Evolutionary conservation across 2,329 filamentous ascomycete species (phyloP).

Genomic region (Penicillium thymicola): DNA sequence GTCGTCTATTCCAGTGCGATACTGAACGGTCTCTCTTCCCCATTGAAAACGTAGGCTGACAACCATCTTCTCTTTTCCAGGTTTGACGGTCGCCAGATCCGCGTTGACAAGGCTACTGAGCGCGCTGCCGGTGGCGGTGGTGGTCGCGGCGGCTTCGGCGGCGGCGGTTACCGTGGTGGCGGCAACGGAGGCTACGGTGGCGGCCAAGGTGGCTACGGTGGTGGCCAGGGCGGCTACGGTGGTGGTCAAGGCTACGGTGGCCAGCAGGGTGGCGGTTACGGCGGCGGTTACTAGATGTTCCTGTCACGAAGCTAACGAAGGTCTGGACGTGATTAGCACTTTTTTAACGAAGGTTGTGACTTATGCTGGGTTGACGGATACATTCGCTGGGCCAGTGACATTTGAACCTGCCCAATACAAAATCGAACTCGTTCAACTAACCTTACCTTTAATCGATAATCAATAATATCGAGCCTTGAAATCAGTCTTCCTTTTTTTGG

Average conservation of each 20-base stretch:
- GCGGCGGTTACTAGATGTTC: slow-evolving; percentile 6
- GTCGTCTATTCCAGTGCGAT: not conserved
- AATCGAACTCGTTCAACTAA: slow-evolving; percentile 7
- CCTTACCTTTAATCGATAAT: slow-evolving; percentile 7
- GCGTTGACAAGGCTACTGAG: slow-evolving; percentile 12
- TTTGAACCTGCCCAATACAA: slow-evolving; percentile 5
- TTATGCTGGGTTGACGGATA: slow-evolving; percentile 6
- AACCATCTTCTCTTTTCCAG: not conserved
- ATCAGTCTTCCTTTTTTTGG: not conserved
- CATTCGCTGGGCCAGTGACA: slow-evolving; percentile 3
- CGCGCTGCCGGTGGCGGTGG: slow-evolving; percentile 5
- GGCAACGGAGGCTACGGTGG: slow-evolving; percentile 3
- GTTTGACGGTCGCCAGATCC: slow-evolving; percentile 9
- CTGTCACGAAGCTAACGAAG: slow-evolving; percentile 5
- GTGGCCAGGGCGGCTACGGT: slow-evolving; percentile 3
- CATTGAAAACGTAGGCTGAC: not conserved
- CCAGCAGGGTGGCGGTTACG: slow-evolving; percentile 1
- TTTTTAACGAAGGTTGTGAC: slow-evolving; percentile 8
- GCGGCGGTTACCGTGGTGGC: slow-evolving; percentile 4
- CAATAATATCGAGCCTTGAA: slow-evolving; percentile 4
- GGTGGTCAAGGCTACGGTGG: slow-evolving; percentile 4
- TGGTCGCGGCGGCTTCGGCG: slow-evolving; percentile 4
- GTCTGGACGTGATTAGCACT: slow-evolving; percentile 5
- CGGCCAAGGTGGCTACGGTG: slow-evolving; percentile 4
- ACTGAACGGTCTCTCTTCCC: not conserved